Evolutionary conservation across 2,329 filamentous ascomycete genomes (phyloP), one percentile per base, ranked within the genome.

Genomic region (Cladosporium halotolerans): DNA sequence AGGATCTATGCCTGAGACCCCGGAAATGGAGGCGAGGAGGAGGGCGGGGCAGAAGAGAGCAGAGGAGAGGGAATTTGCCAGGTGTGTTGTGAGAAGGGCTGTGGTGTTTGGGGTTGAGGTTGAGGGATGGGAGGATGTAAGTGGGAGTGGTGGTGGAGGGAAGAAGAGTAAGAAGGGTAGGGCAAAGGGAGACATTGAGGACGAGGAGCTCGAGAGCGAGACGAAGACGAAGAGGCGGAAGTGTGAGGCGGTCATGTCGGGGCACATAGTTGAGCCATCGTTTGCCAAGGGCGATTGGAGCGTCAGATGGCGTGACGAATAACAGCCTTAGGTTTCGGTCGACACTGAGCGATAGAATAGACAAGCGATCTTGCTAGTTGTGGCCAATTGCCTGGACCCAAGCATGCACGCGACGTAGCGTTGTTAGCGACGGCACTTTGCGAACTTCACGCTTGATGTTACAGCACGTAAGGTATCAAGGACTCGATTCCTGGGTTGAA

Each of bases 201-300:
- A 55, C 48, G 41, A 60, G 44, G 60, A 56, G 18, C 51, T 16
- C 8, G 56, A 60, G 13, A 51, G 46, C 54, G 56, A n/a, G 9
- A 39, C 39, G 41, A 63, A 55, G 9, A 62, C 46, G 52, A n/a
- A 6, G 36, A 58, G 53, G 56, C 72, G 73, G 53, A 75, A 78
- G 58, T 82, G 79, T 54, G 81, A 84, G 64, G 80, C 79, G 7
- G 69, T 83, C 2, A 82, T 83, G 79, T 71, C 74, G 39, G 79
- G 78, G 1, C 73, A 73, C 42, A 77, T 83, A 3, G 79, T 83
- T 0, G 81, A 84, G 62, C 74, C 79, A 3, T 79, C 77, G 54
- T 84, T 78, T 65, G 80, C 80, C 0, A 84, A 83, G 58, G 80
- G 80, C 0, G 75, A 83, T 43, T 84, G 79, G 80, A 73, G 72